phyloP scores from a whole-genome alignment of 495 filamentous ascomycete species.

The Aspergillus funiculosus region DNA sequence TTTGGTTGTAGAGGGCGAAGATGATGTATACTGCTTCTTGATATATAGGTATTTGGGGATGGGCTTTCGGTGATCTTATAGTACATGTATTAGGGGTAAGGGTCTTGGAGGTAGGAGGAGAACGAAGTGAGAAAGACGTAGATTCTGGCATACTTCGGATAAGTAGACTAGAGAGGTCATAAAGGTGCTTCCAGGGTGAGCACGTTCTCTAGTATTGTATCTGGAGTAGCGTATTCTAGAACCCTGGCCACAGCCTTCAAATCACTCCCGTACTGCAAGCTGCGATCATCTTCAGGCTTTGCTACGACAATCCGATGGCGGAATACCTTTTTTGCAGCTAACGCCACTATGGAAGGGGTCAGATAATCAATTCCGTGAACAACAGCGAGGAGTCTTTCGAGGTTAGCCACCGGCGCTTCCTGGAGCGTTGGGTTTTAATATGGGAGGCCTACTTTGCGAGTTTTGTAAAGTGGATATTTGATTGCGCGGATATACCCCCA shows the following conservation, averaged over 20 bases:
- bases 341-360: slow-evolving; percentile 73
- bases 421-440: background rate
- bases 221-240: slow-evolving; percentile 61
- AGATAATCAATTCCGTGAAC: slow-evolving; percentile 76
- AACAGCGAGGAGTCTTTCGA: slow-evolving; percentile 55
- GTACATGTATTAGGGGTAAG: too few relatives aligned
- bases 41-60: too few relatives aligned
- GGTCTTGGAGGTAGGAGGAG: too few relatives aligned
- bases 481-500: slow-evolving; percentile 67
- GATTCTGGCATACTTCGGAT: too few relatives aligned
- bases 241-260: slow-evolving; percentile 56
- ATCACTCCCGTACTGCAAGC: slow-evolving; percentile 90
- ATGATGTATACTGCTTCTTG: too few relatives aligned
- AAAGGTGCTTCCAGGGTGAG: slow-evolving; percentile 66
- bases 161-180: too few relatives aligned
- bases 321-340: slow-evolving; percentile 88
- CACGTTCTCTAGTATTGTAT: slow-evolving; percentile 81
- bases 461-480: slow-evolving; percentile 68
- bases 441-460: slow-evolving; percentile 50
- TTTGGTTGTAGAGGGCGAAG: too few relatives aligned
- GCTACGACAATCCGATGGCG: slow-evolving; percentile 72
- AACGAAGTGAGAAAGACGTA: too few relatives aligned
- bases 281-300: slow-evolving; percentile 66
- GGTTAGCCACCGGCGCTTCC: background rate
- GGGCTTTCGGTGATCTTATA: too few relatives aligned